Evolutionary conservation across 23 red algal species (phyloP).

Genomic region (Chondrus crispus): DNA sequence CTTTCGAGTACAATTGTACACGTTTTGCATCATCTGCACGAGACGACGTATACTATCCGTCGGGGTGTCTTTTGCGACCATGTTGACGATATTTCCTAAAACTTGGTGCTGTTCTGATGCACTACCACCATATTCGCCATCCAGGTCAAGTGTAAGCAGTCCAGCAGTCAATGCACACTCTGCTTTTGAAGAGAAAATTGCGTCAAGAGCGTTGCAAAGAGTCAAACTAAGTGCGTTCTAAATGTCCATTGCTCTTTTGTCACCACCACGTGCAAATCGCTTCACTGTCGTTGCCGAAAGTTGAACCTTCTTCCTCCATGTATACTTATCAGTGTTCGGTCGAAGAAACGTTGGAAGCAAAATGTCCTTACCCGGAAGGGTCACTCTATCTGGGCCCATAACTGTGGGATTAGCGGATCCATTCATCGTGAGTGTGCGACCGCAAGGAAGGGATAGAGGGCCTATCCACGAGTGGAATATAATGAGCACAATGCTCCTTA

Average conservation of each 20-base stretch:
- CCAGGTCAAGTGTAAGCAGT: not conserved
- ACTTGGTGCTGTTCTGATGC: not conserved
- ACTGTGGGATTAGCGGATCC: not conserved
- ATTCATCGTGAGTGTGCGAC: no score
- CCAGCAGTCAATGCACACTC: not conserved
- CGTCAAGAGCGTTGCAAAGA: not conserved
- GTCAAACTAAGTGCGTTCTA: not conserved
- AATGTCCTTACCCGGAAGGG: not conserved
- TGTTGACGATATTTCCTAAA: not conserved
- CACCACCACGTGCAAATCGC: not conserved
- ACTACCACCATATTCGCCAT: not conserved
- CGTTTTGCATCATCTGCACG: not conserved
- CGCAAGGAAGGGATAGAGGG: no score
- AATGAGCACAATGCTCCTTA: no score
- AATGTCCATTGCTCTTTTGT: not conserved
- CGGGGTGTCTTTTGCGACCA: slow-evolving; percentile 1
- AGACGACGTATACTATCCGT: not conserved
- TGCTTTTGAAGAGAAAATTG: not conserved
- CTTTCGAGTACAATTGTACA: not conserved
- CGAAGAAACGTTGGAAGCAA: not conserved
- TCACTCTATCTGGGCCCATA: not conserved
- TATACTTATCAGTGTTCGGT: not conserved
- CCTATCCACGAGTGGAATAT: no score
- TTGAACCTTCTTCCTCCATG: not conserved
- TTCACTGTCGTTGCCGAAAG: not conserved